These are phyloP conservation scores for Solanum sitiens DNA, from an alignment of 257 asterid genomes.

Conservation along the genomic window DNA sequence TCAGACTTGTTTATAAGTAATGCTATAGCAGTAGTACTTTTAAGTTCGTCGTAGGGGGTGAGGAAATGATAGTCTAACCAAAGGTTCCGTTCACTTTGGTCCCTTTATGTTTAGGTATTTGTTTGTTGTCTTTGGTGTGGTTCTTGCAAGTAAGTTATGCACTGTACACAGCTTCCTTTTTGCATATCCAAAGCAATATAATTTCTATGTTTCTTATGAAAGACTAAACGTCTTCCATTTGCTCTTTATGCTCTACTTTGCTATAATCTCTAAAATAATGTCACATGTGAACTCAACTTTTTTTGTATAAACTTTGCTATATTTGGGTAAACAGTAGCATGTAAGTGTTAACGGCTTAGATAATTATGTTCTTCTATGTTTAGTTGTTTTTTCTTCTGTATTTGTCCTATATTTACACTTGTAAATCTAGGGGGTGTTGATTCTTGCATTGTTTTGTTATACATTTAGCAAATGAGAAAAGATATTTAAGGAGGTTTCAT, in stretches of 20 bases:
- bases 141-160: background rate
- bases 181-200: background rate
- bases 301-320: background rate
- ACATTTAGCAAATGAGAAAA: background rate
- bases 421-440: background rate
- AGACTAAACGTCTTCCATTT: background rate
- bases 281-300: background rate
- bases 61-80: background rate
- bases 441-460: background rate
- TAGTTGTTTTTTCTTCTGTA: background rate
- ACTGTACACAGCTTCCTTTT: conserved; percentile 8
- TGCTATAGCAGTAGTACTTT: background rate
- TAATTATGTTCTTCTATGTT: background rate
- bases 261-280: background rate
- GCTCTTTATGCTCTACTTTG: background rate
- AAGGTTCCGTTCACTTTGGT: background rate
- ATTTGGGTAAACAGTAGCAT: background rate
- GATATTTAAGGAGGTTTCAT: background rate
- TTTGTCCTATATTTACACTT: background rate
- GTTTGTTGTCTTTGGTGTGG: conserved; percentile 8
- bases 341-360: background rate
- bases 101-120: background rate
- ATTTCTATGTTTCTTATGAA: background rate
- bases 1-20: conserved; percentile 5
- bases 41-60: background rate